A percentile compares a stretch with the other conserved stretches of the same genome.
Conservation (phyloP, 108 stramenopile species). For the Epithemia pelagica region DNA sequence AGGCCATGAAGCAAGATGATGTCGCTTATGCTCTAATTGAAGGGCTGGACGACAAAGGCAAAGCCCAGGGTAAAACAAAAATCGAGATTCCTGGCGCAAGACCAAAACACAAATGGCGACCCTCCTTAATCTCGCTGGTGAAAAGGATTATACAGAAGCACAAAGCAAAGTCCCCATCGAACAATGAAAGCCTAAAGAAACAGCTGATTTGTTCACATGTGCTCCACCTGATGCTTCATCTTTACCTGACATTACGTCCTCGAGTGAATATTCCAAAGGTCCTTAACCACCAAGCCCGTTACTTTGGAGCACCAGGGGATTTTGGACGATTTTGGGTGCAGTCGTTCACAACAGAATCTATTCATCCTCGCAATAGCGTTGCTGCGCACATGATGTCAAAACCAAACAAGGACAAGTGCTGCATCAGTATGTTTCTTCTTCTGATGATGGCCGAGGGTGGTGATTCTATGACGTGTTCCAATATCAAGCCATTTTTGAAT, state of each 20-base stretch:
- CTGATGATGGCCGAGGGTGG: slow-evolving; percentile 57
- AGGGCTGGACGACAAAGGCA: not conserved
- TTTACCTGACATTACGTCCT: not conserved
- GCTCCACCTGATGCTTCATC: not conserved
- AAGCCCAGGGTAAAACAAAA: not conserved
- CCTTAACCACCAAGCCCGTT: slow-evolving; percentile 25
- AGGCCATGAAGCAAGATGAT: slow-evolving; percentile 22
- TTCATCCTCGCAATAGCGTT: slow-evolving; percentile 17
- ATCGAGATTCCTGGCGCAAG: not conserved
- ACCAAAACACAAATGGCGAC: slow-evolving; percentile 18
- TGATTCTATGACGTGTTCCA: slow-evolving; percentile 44
- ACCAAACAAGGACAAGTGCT: slow-evolving; percentile 48
- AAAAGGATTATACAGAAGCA: slow-evolving; percentile 2
- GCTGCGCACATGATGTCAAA: slow-evolving; percentile 41
- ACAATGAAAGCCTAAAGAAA: not conserved
- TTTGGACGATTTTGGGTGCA: slow-evolving; percentile 46
- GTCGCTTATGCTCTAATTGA: slow-evolving; percentile 26
- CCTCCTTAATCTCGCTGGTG: slow-evolving; percentile 35
- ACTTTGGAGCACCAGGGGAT: slow-evolving; percentile 47
- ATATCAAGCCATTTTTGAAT: slow-evolving; percentile 44
- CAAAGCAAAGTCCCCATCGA: not conserved
- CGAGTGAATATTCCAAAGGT: not conserved
- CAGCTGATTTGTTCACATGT: not conserved
- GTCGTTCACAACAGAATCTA: slow-evolving; percentile 43
- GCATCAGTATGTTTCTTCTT: slow-evolving; percentile 53